Percentiles rank a stretch among this genome's conserved stretches.
Conservation (phyloP, 2,329 filamentous ascomycete genomes). For the Aspergillus neoniger region DNA sequence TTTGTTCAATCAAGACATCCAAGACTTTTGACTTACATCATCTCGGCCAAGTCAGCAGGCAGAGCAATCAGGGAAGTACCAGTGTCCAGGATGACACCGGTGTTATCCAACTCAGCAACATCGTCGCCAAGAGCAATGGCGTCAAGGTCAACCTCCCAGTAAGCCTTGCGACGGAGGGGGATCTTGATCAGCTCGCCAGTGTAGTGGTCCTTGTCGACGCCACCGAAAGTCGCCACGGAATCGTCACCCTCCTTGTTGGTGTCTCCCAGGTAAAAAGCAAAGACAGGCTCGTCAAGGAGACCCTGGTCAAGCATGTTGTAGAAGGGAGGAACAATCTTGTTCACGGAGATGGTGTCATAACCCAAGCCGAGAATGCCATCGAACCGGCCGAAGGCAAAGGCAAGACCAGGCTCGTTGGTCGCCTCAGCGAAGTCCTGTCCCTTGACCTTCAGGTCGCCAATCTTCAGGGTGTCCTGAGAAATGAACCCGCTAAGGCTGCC, state of each 20-base stretch:
- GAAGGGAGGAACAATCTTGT: constrained; percentile 90
- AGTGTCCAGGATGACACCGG: constrained; percentile 95
- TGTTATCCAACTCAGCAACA: constrained; percentile 86
- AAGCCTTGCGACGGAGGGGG: constrained; percentile 94
- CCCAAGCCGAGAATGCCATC: constrained; percentile 95
- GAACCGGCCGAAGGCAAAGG: constrained; percentile 96
- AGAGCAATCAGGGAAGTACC: constrained; percentile 97
- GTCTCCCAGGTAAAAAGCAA: constrained; percentile 92
- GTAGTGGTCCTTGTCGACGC: constrained; percentile 78
- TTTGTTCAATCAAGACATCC: background rate
- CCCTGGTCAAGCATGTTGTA: constrained; percentile 93
- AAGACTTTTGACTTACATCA: constrained; percentile 59
- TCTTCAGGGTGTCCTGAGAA: constrained; percentile 81
- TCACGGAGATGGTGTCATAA: constrained; percentile 96
- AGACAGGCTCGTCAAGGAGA: constrained; percentile 86
- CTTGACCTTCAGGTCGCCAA: constrained; percentile 87
- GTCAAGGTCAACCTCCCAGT: constrained; percentile 98
- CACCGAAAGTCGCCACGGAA: constrained; percentile 89
- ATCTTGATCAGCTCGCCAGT: constrained; percentile 88
- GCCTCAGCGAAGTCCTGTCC: constrained; percentile 95
- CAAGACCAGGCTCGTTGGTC: constrained; percentile 90
- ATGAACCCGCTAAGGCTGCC: constrained; percentile 92
- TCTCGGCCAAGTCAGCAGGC: constrained; percentile 85
- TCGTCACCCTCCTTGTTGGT: constrained; percentile 68
- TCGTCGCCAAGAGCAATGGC: constrained; percentile 85